Base-by-base conservation (phyloP, 306 rosid genomes). In the Calophaca sinica region DNA sequence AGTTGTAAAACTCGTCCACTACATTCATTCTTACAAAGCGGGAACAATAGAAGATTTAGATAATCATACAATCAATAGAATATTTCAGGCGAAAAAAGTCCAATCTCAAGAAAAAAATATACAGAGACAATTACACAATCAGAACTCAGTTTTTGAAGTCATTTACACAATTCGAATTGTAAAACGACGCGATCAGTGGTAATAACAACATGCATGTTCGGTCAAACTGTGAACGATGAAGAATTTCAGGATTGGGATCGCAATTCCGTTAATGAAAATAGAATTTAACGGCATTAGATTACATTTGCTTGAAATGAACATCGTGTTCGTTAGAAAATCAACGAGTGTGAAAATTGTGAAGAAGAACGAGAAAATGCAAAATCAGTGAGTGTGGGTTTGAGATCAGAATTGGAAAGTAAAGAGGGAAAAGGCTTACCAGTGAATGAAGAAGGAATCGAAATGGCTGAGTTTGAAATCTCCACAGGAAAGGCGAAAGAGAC, bases 401-500 rank as follows among this genome's bases (percentile, higher is more conserved):
- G 72, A 79, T 55, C 20, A 71, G 61, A 75, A 74, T 3, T 53
- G 65, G 13, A 68, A 6, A 68, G 62, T 5, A n/a, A 49, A 48
- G 72, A 69, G 14, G n/a, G 3, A 12, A 14, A 4, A 35, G 31
- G 28, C 35, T 78, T 77, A 82, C 73, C 76, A 13, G 79, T 38
- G 65, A 46, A 11, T 39, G 14, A 12, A 45, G 39, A 44, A 62
- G 68, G 53, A 65, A 72, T 64, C 32, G 64, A 66, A 70, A 75
- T 53, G 68, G 67, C 10, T 0, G 61, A 13, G 31, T 38, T 72
- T 58, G 79, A 54, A 73, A 80, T 59, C 68, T 9, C 20, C 26
- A 13, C 14, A 13, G 15, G 6, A 3, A 3, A 2, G 10, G 11
- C 20, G 71, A 55, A 15, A 52, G 76, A 48, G 57, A 82, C 7